phyloP scores from a whole-genome alignment of 805 yeast genomes.

The Saccharomycopsis capsularis region DNA sequence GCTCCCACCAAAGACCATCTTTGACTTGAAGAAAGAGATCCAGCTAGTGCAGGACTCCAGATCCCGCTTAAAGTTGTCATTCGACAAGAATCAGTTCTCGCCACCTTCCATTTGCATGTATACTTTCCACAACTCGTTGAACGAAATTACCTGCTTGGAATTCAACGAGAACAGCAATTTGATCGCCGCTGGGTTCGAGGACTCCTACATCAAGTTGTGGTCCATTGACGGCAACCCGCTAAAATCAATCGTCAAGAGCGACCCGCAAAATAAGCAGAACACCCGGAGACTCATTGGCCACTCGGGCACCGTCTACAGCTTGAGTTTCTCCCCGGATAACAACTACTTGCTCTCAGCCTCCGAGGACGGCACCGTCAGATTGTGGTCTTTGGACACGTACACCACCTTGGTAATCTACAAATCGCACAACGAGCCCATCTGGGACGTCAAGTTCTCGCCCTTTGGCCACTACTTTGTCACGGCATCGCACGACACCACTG shows the following conservation, averaged over 20 bases:
- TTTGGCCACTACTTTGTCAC: conserved; percentile 98
- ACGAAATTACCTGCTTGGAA: conserved; percentile 76
- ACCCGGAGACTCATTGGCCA: conserved; percentile 70
- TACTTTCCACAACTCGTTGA: conserved; percentile 92
- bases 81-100: conserved; percentile 47
- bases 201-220: conserved; percentile 87
- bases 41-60: conserved; percentile 76
- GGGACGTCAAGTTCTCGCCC: conserved; percentile 96
- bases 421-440: conserved; percentile 93
- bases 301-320: conserved; percentile 87
- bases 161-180: conserved; percentile 83
- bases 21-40: conserved; percentile 75
- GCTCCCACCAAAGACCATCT: conserved; percentile 72
- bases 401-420: conserved; percentile 87
- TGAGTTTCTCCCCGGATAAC: conserved; percentile 87
- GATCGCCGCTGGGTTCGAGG: conserved; percentile 93
- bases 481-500: conserved; percentile 96
- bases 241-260: conserved; percentile 51
- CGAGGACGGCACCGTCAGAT: conserved; percentile 84
- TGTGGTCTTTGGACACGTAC: conserved; percentile 92
- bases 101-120: conserved; percentile 97
- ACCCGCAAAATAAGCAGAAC: conserved; percentile 40
- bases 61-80: conserved; percentile 45
- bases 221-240: conserved; percentile 86
- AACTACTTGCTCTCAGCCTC: conserved; percentile 73